These are phyloP conservation scores for Fusarium chuoi DNA, from an alignment of 2,329 filamentous ascomycete species.

Conservation along the genomic window DNA sequence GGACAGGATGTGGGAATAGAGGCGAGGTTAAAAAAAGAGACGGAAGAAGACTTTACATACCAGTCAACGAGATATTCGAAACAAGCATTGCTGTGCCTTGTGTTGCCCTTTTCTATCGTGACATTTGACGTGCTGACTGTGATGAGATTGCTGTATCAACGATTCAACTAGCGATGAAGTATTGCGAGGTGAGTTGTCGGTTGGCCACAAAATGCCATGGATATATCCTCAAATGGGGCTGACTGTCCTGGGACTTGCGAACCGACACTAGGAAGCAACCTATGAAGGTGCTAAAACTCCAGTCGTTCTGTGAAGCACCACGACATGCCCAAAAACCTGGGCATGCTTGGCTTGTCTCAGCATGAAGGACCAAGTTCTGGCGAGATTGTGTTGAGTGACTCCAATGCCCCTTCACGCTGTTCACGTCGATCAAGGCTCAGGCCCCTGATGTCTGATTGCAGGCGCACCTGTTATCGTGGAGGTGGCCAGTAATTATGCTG, in stretches of 20 bases:
- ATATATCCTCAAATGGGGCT: background rate
- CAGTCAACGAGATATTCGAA: conserved; percentile 31
- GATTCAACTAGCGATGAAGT: background rate
- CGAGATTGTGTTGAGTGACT: background rate
- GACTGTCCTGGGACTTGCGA: too few species aligned
- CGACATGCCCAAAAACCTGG: background rate
- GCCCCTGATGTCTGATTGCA: background rate
- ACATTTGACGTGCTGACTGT: background rate
- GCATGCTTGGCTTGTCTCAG: background rate
- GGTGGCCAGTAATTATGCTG: background rate
- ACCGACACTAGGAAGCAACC: background rate
- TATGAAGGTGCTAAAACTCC: background rate
- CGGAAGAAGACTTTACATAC: conserved; percentile 30
- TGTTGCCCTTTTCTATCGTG: background rate
- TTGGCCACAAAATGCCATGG: background rate
- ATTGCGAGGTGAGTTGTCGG: background rate
- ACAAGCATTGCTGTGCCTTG: background rate
- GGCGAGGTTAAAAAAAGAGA: conserved; percentile 37
- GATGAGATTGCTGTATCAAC: background rate
- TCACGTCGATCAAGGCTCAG: background rate
- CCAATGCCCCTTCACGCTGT: background rate
- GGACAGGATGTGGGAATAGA: conserved; percentile 35
- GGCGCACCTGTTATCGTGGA: background rate
- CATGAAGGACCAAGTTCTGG: background rate
- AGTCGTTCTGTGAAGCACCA: background rate